Evolutionary conservation across 2,329 filamentous ascomycete species (phyloP).

Genomic region (Helminthosporium solani): DNA sequence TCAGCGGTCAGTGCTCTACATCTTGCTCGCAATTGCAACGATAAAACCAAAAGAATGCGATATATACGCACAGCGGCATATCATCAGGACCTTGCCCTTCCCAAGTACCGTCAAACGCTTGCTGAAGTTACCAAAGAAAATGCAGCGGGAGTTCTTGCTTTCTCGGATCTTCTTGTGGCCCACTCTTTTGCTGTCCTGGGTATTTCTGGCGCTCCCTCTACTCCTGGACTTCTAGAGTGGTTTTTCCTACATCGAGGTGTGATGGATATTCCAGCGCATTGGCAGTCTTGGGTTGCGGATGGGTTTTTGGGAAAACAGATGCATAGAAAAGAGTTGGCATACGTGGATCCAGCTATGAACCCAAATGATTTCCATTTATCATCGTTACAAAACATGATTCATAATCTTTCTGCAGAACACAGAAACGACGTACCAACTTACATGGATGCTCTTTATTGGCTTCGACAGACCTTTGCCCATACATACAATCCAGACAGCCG

Average conservation of each 20-base stretch:
- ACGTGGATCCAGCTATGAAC: conserved; percentile 13
- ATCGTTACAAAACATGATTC: conserved; percentile 9
- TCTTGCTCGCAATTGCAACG: conserved; percentile 7
- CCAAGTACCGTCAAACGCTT: conserved; percentile 15
- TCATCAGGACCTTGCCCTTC: conserved; percentile 21
- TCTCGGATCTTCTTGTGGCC: conserved; percentile 14
- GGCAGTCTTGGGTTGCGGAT: conserved; percentile 16
- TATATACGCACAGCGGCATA: conserved; percentile 14
- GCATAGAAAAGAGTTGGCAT: conserved; percentile 13
- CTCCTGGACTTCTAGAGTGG: conserved; percentile 11
- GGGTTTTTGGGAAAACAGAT: conserved; percentile 12
- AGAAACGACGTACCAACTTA: conserved; percentile 8
- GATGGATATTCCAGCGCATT: conserved; percentile 11
- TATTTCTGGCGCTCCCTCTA: conserved; percentile 6
- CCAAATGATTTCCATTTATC: conserved; percentile 18
- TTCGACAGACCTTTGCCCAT: conserved; percentile 20
- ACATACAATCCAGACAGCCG: conserved; percentile 7
- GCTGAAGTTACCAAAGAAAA: conserved; percentile 16
- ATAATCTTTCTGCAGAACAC: conserved; percentile 1
- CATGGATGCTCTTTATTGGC: conserved; percentile 13
- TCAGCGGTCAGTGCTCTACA: conserved; percentile 19
- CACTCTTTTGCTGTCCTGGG: conserved; percentile 17
- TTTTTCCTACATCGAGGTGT: conserved; percentile 16
- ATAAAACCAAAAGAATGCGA: conserved; percentile 2
- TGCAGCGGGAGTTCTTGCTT: conserved; percentile 14